A percentile compares a stretch with the other conserved stretches of the same genome.
Conservation (phyloP, 148 eudicot species). For the Amaranthus hypochondriacus region DNA sequence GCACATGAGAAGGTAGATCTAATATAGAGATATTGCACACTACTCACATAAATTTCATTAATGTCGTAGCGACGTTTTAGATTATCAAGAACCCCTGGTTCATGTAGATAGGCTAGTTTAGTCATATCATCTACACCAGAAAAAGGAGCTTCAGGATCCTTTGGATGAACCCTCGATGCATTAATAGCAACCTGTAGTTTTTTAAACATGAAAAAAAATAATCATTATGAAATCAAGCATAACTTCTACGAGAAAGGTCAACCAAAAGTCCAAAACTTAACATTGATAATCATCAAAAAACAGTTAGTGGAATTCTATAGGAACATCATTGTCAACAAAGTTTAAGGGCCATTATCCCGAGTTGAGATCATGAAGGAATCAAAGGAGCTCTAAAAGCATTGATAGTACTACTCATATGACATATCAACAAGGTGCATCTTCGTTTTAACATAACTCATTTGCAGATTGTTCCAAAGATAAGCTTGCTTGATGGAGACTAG, state of each 20-base stretch:
- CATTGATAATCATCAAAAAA: no score
- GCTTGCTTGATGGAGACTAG: no score
- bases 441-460: no score
- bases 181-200: slow-evolving; percentile 41
- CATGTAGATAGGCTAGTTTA: slow-evolving; percentile 69
- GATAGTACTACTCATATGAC: no score
- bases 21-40: neutral
- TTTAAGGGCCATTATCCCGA: no score
- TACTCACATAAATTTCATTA: slow-evolving; percentile 63
- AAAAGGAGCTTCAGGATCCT: slow-evolving; percentile 62
- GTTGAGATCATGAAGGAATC: no score
- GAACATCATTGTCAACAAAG: no score
- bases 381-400: no score
- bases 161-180: slow-evolving; percentile 41
- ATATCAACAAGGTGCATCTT: no score
- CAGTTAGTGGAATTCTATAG: no score
- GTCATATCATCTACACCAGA: slow-evolving; percentile 79
- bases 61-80: slow-evolving; percentile 56
- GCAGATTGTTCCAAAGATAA: no score
- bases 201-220: neutral
- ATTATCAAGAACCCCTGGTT: slow-evolving; percentile 73
- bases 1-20: neutral
- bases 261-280: neutral
- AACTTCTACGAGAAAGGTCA: neutral
- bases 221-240: neutral